Base-by-base conservation (phyloP, 192 early-diverging fungal species). In the Coemansia sp. region DNA sequence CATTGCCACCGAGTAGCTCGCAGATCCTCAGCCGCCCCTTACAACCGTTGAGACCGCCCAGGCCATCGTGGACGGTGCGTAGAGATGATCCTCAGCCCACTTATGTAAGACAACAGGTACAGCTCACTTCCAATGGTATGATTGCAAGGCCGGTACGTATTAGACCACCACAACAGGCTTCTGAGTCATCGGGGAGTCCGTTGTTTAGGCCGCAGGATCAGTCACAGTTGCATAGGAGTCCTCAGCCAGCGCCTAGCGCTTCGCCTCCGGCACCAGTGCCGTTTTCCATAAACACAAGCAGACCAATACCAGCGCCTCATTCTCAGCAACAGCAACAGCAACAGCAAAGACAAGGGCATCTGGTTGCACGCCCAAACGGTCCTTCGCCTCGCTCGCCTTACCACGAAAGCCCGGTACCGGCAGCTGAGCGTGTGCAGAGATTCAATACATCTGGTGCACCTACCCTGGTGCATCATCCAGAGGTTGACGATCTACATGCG, bases 11-110 rank as follows among this genome's bases (percentile, higher is more conserved):
- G n/a, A 57, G 43, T 54, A 78, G 61, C 51, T 51, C 72, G 14
- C 75, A 83, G 65, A 74, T 83, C 7, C 72, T 78, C 11, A 61
- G 68, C 15, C 80, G 59, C 1, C 81, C 81, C 38, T 54, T 78
- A 34, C 75, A 78, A 69, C 81, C 81, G 0, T 57, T 83, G 48
- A 61, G 81, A 8, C 69, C 81, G 8, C 75, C 75, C 15, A 66
- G 75, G 18, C 81, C 81, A 14, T 78, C 81, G 32, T 83, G 81
- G 81, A 78, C 75, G 2, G 34, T 78, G 34, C 72, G 81, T 7
- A 72, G 76, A n/a, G 76, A 78, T 60, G 70, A 75, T 22, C 75
- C 76, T 11, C 75, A 76, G 59, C 72, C 80, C 5, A 71, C 75
- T 18, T 59, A 81, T 48, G 20, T 36, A 11, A 41, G 61, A 15